Evolutionary conservation across 2,329 filamentous ascomycete species (phyloP), one percentile per base, ranked within the genome.

Genomic region (Aspergillus unguis): DNA sequence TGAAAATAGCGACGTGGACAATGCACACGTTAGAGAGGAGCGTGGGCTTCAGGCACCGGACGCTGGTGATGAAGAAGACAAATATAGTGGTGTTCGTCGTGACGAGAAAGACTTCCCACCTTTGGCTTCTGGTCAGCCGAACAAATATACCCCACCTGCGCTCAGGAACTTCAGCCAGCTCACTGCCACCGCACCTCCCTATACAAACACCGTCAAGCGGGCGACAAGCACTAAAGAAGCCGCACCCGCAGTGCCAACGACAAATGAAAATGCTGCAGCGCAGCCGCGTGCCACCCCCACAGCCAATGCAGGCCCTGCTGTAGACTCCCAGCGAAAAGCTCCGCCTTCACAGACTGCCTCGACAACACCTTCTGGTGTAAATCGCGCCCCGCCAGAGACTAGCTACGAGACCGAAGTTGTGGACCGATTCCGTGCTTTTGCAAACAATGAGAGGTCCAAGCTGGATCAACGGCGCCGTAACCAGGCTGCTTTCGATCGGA

Each of bases 11-110:
- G 77, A 80, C 17, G 79, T 90, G 6, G 80, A 82, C 33, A 96
- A 94, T 50, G 76, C 86, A 4, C 94, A 99, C 66, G 83, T 96
- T 53, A 88, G 89, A 3, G 94, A 97, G 72, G 94, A 99, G 76
- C 86, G 92, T 65, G 82, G 90, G 48, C 77, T 83, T n/a, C 81
- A 80, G 9, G 77, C 80, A 7, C 80, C 83, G 36, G 82, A 87
- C 48, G 84, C 85, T 47, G 85, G 82, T 53, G 86, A 96, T 59
- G 94, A 99, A 72, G 94, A 99, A 75, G 92, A 95, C 67, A 96
- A 94, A 68, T 97, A 97, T 74, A 96, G 92, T 66, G 92, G 92
- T 67, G 94, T 99, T 50, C 86, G 86, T 57, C 85, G 92, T 58
- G 85, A 88, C 37, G 66, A 70, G 37, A 65, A 66, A 51, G 75